A percentile compares a stretch with the other conserved stretches of the same genome.
Conservation (phyloP, 1,139 yeast genomes). For the Ashbya aceris region DNA sequence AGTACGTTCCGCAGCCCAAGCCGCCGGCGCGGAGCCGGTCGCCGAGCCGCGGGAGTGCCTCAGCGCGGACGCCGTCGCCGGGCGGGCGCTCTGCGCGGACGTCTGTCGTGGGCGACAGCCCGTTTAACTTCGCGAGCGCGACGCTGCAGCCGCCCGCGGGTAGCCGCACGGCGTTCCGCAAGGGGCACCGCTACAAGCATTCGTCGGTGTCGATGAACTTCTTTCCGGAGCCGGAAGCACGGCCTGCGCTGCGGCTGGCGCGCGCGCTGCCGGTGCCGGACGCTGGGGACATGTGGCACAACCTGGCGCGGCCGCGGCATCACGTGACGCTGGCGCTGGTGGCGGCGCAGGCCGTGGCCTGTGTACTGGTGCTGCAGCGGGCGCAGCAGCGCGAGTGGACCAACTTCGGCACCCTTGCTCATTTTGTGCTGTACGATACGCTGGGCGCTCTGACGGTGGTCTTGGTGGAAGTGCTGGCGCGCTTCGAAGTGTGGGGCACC, state of each 20-base stretch:
- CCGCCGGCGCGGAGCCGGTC: slow-evolving; percentile 35
- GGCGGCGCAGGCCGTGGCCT: slow-evolving; percentile 16
- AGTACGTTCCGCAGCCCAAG: slow-evolving; percentile 32
- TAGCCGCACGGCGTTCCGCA: slow-evolving; percentile 46
- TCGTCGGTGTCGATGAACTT: slow-evolving; percentile 95
- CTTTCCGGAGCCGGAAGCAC: slow-evolving; percentile 83
- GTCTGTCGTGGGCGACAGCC: slow-evolving; percentile 26
- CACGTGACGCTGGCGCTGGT: slow-evolving; percentile 49
- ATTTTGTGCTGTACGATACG: slow-evolving; percentile 78
- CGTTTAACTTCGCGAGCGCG: slow-evolving; percentile 46
- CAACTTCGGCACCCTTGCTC: slow-evolving; percentile 73
- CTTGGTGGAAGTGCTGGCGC: slow-evolving; percentile 69
- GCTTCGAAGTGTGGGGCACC: slow-evolving; percentile 85
- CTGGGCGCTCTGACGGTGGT: slow-evolving; percentile 66
- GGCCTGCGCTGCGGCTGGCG: slow-evolving; percentile 64
- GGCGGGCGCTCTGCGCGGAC: slow-evolving; percentile 19
- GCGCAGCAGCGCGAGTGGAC: slow-evolving; percentile 51
- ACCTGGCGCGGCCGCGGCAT: slow-evolving; percentile 54
- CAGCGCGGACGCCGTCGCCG: slow-evolving; percentile 32
- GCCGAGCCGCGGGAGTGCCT: slow-evolving; percentile 30
- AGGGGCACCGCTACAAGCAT: slow-evolving; percentile 92
- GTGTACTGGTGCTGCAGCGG: slow-evolving; percentile 42
- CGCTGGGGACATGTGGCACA: slow-evolving; percentile 47
- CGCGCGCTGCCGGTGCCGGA: slow-evolving; percentile 77
- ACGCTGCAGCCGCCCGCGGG: slow-evolving; percentile 28